Evolutionary conservation across 2,329 filamentous ascomycete genomes (phyloP), one percentile per base, ranked within the genome.

Genomic region (Hypoxylon sp.): DNA sequence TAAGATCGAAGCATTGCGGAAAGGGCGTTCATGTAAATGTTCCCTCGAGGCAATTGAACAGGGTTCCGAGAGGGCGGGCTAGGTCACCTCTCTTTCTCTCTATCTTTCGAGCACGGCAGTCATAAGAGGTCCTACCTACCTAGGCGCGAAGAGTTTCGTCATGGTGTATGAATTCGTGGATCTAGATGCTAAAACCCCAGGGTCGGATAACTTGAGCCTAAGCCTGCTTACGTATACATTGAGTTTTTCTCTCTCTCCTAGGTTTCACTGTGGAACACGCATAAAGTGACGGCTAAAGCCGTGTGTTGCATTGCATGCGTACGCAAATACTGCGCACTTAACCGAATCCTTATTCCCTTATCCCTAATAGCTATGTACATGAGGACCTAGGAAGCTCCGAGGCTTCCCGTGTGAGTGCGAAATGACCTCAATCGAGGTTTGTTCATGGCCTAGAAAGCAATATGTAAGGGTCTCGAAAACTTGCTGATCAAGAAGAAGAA

Each of bases 111-210:
- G 48, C 55, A 55, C 34, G 41, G 25, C 32, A 59, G 62, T 61
- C 38, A 38, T 45, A 34, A 52, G 55, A 52, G 38, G 17, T 3
- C 9, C 53, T 57, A 48, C 17, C 41, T 36, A 53, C 19, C 28
- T 30, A 30, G 28, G 28, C 6, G 6, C 28, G 28, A 30, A 25
- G 41, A 53, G 28, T 13, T 43, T 46, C 48, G 17, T 38, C 55
- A 34, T 46, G 28, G 28, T 21, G 49, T 34, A 60, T 61, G 53
- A 53, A 61, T 41, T 65, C 57, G 34, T 61, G 62, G 52, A 65
- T 53, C 57, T 65, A 65, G 65, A 68, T 56, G 34, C 52, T 48
- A 17, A 64, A 48, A 61, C 57, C 57, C 48, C 52, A 62, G 56
- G 63, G 60, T 61, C 64, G 34, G 52, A 46, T 36, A 56, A 67